Base-by-base conservation (phyloP, 768 basidiomycete genomes). In the Suillus luteus region DNA sequence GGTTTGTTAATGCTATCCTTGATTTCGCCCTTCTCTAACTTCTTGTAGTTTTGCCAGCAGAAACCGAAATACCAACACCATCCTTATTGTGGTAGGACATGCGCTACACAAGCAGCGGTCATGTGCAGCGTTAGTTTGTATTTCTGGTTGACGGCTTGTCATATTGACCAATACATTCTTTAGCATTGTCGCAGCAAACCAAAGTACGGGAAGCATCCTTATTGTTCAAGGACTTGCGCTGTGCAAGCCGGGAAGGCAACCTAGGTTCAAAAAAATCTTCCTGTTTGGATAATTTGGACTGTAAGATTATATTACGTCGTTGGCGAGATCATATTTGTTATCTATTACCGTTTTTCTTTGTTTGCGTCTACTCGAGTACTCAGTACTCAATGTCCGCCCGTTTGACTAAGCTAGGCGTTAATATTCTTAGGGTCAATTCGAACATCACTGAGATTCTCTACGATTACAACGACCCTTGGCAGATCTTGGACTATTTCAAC, bases 81-180 rank as follows among this genome's bases (percentile, higher is more conserved):
- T 67, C 82, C 85, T 59, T 89, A 81, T 68, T 89, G 88, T 64
- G 85, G 88, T 61, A 85, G 86, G 79, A 85, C 82, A 60, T 89
- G 88, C 68, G 87, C 86, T 19, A 72, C 80, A 17, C 64, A 79
- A 57, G 86, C 86, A 24, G 64, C 65, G 17, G 75, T 68, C 49
- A 66, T 66, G 68, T 75, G 74, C 41, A 71, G 66, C 8, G 74
- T 75, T 48, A 37, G 75, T 69, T 40, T 57, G 38, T 38, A 17
- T 14, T 17, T 48, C 35, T 48, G 14, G 24, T 15, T n/a, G 2
- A 24, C 17, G 3, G 24, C 46, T 5, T 27, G 19, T 52, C 17
- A n/a, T 24, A 19, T 40, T 74, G 31, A 73, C 60, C 10, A 24
- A 48, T 22, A 59, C 22, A 19, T 58, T 57, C 37, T 38, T 52